These are phyloP conservation scores for Colletotrichum musicola DNA, from an alignment of 2,329 filamentous ascomycete species.

Conservation along the genomic window DNA sequence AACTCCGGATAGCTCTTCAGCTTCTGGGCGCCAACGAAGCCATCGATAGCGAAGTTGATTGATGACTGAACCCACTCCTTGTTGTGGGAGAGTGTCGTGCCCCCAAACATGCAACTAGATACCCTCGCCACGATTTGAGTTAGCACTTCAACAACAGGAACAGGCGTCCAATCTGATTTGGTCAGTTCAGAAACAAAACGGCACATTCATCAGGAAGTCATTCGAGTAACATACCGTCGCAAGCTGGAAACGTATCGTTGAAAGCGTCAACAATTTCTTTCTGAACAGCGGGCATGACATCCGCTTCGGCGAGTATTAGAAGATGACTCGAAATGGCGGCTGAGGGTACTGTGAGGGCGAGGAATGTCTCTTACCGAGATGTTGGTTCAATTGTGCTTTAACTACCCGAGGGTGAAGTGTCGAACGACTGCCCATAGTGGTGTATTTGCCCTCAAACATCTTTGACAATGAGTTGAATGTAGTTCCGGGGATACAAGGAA, in stretches of 20 bases:
- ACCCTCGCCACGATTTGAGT: constrained; percentile 46
- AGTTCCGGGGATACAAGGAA: background rate
- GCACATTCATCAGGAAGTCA: background rate
- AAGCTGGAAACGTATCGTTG: background rate
- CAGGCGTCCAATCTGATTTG: constrained; percentile 42
- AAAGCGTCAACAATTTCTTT: constrained; percentile 5
- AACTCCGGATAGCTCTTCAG: constrained; percentile 37
- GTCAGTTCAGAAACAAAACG: constrained; percentile 32
- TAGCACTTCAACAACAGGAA: constrained; percentile 42
- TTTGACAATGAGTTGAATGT: background rate
- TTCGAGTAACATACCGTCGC: background rate
- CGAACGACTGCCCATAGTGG: constrained; percentile 46
- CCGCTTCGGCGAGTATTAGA: background rate
- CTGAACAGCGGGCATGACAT: constrained; percentile 6
- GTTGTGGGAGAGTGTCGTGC: constrained; percentile 42
- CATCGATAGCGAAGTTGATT: constrained; percentile 46
- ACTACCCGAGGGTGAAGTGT: constrained; percentile 46
- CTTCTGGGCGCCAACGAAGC: constrained; percentile 46
- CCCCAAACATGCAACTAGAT: constrained; percentile 47
- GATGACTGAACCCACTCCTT: constrained; percentile 47
- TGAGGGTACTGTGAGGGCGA: background rate
- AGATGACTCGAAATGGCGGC: too few species aligned
- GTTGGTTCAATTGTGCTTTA: constrained; percentile 43
- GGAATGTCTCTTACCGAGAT: background rate
- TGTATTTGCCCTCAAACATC: constrained; percentile 51